phyloP scores from a whole-genome alignment of 2,329 filamentous ascomycete genomes.

The Xylaria sp. region DNA sequence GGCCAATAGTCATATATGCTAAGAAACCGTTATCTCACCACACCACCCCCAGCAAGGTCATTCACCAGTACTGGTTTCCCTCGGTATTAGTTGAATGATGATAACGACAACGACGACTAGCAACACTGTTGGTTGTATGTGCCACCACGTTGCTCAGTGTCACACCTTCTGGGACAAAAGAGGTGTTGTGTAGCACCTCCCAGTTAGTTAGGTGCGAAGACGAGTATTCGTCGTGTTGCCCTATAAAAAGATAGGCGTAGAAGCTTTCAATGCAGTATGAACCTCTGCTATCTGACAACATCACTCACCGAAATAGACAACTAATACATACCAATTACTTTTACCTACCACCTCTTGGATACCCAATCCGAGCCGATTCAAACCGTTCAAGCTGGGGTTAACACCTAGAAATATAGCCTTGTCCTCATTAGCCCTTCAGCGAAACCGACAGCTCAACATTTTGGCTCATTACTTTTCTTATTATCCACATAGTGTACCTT shows the following conservation, averaged over 20 bases:
- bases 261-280: neutral
- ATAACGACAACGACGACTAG: neutral
- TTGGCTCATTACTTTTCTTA: neutral
- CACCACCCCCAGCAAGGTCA: neutral
- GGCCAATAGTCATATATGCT: too few relatives aligned
- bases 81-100: neutral
- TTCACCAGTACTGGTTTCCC: neutral
- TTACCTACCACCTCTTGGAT: neutral
- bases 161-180: neutral
- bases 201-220: neutral
- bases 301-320: neutral
- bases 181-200: neutral
- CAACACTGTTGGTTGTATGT: neutral
- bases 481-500: neutral
- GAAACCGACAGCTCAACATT: neutral
- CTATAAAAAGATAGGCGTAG: neutral
- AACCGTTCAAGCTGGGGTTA: neutral
- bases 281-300: neutral
- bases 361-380: neutral
- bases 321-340: neutral
- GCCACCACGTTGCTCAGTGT: neutral
- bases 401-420: neutral
- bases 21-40: neutral
- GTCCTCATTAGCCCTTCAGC: neutral
- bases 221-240: neutral